Percentiles rank a stretch among this genome's conserved stretches.
Conservation (phyloP, 768 basidiomycete species). For the Amanita pallidorosea region DNA sequence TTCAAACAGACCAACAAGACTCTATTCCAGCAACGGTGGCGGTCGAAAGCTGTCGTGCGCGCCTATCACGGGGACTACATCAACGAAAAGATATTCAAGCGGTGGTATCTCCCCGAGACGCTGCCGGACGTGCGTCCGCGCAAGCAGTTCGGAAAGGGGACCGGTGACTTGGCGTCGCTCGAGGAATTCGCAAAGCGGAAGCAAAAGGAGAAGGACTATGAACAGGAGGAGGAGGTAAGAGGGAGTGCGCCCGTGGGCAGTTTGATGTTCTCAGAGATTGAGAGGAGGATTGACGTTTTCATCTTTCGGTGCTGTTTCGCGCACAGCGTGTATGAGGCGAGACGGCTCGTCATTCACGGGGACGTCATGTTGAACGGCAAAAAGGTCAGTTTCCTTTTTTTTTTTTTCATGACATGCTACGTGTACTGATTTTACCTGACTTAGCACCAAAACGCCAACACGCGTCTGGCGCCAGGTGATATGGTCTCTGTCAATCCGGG, state of each 20-base stretch:
- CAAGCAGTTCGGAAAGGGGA: conserved; percentile 24
- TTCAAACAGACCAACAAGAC: conserved; percentile 51
- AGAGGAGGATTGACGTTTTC: conserved; percentile 87
- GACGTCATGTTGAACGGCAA: conserved; percentile 83
- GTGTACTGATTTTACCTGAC: not conserved
- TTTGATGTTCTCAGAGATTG: conserved; percentile 93
- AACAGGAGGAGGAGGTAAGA: conserved; percentile 42
- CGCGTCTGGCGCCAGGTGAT: conserved; percentile 86
- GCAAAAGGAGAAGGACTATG: conserved; percentile 35
- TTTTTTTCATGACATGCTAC: not conserved
- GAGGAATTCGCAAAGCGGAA: conserved; percentile 52
- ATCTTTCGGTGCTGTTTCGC: conserved; percentile 86
- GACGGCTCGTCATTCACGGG: conserved; percentile 78
- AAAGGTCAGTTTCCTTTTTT: conserved; percentile 42
- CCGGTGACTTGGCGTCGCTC: conserved; percentile 33
- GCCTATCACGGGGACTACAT: conserved; percentile 96
- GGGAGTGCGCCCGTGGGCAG: conserved; percentile 85
- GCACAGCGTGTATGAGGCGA: conserved; percentile 82
- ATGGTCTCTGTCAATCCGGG: conserved; percentile 83
- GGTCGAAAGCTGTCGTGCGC: conserved; percentile 73
- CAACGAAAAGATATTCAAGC: conserved; percentile 85
- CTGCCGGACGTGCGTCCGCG: conserved; percentile 79
- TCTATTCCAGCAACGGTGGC: conserved; percentile 90
- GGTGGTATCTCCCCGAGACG: conserved; percentile 83
- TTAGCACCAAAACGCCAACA: conserved; percentile 78